Evolutionary conservation across 1,284 basidiomycete species (phyloP).

Genomic region (Agaricales sp.): DNA sequence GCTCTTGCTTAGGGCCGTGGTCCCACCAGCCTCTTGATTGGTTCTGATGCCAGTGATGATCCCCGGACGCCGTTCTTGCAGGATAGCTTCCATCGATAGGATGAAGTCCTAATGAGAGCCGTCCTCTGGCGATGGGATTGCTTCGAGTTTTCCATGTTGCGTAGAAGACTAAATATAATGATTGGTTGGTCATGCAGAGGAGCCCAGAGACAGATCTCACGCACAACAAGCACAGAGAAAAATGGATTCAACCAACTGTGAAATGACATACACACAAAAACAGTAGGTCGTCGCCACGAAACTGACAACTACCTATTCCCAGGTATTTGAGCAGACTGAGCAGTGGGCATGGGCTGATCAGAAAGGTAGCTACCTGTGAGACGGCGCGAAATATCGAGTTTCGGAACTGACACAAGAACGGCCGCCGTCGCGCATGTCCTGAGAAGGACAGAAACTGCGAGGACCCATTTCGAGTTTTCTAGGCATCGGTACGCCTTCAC

Average conservation of each 20-base stretch:
- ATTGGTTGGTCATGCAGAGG: background rate
- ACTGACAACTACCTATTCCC: conserved; percentile 27
- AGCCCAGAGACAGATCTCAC: conserved; percentile 16
- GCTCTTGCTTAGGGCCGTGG: conserved; percentile 23
- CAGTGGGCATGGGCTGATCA: conserved; percentile 38
- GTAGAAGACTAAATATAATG: conserved; percentile 33
- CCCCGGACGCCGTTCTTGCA: conserved; percentile 19
- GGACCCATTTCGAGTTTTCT: conserved; percentile 42
- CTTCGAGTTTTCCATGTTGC: conserved; percentile 46
- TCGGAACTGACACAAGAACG: conserved; percentile 22
- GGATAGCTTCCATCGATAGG: conserved; percentile 26
- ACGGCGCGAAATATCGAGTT: conserved; percentile 27
- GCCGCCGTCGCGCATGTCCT: conserved; percentile 30
- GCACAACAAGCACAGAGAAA: conserved; percentile 54
- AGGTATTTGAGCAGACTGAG: conserved; percentile 1
- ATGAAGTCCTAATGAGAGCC: conserved; percentile 43
- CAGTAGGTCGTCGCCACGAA: conserved; percentile 22
- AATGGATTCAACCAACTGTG: conserved; percentile 41
- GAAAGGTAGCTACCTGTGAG: conserved; percentile 26
- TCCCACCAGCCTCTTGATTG: conserved; percentile 47
- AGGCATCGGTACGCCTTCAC: conserved; percentile 59
- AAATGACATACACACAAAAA: conserved; percentile 36
- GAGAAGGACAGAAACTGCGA: conserved; percentile 29
- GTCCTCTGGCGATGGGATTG: conserved; percentile 39
- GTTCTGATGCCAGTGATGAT: conserved; percentile 17